Base-by-base conservation (phyloP, 2,329 filamentous ascomycete species). In the Pleurostoma richardsiae region DNA sequence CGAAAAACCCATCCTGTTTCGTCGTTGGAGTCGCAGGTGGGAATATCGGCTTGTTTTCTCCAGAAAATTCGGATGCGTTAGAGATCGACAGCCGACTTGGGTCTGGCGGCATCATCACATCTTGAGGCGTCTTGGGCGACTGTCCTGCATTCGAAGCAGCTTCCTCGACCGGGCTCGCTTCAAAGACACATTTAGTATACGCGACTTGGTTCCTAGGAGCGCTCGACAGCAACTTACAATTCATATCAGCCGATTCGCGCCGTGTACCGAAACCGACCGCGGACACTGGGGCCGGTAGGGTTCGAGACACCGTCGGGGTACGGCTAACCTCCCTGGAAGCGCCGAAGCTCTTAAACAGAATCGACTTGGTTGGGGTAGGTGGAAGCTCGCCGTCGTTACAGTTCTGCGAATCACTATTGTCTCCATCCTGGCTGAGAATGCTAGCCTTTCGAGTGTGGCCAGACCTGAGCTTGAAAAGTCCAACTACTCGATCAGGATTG, bases 281-380 rank as follows among this genome's bases (percentile, higher is more conserved):
- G 27, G 76, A 76, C 19, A 69, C 64, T 1, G 71, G 64, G 6
- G 66, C 59, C 27, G 65, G 57, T 31, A 74, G 29, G 4, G 45
- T 42, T 31, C 55, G 56, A 4, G 41, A 26, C 10, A 56, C 51
- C 10, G 56, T 48, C 2, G 56, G 56, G 1, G 53, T 55, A 5
- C 52, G 45, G 40, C 43, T 47, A 11, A 50, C 43, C 6, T 49
- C 43, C 38, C 44, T 40, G 38, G 50, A 52, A 27, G 54, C 54
- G 3, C 57, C 55, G 36, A 61, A 48, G 11, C 58, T 62, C 50
- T 77, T 56, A 66, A 69, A 39, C 64, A 70, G 46, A 68, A 68
- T 49, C 61, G 70, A 54, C 82, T 96, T 97, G 0, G 94, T 97
- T 1, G 94, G 94, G 2, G 94, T 99, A 1, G 92, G 91, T n/a